Percentiles rank a stretch among this genome's conserved stretches.
phyloP scores from a whole-genome alignment of 1,139 yeast species.

The Taphrina wiesneri region DNA sequence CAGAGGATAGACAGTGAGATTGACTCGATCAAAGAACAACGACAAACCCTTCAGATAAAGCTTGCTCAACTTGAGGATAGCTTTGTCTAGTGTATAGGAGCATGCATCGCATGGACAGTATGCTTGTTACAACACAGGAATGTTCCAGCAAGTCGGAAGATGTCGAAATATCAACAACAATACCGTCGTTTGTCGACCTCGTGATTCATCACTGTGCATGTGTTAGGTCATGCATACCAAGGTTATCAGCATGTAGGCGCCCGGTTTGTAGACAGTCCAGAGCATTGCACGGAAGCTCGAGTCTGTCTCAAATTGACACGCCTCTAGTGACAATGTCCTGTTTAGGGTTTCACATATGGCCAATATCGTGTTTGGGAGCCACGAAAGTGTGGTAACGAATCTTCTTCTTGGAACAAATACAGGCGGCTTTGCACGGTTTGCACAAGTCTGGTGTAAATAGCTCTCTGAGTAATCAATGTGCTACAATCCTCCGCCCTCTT shows the following conservation, averaged over 20 bases:
- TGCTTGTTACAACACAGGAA: background rate
- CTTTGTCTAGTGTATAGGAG: background rate
- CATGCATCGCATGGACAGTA: background rate
- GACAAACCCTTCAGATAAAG: background rate
- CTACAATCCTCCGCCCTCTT: background rate
- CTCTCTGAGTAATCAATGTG: background rate
- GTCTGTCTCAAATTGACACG: background rate
- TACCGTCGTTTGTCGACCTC: background rate
- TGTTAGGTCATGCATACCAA: background rate
- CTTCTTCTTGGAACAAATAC: background rate
- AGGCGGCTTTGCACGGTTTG: too few species aligned
- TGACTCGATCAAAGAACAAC: background rate
- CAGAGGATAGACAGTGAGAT: background rate
- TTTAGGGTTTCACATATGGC: slow-evolving; percentile 1
- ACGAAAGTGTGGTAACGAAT: background rate
- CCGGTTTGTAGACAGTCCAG: background rate
- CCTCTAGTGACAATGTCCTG: background rate
- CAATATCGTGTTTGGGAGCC: background rate
- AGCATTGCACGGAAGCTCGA: background rate
- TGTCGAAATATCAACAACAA: background rate
- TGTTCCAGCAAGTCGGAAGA: background rate
- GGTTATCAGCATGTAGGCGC: background rate
- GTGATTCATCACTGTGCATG: background rate
- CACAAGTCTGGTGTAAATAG: background rate
- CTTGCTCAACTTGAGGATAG: background rate